These are phyloP conservation scores for Mycogone perniciosa DNA, from an alignment of 2,329 filamentous ascomycete species.

Conservation along the genomic window DNA sequence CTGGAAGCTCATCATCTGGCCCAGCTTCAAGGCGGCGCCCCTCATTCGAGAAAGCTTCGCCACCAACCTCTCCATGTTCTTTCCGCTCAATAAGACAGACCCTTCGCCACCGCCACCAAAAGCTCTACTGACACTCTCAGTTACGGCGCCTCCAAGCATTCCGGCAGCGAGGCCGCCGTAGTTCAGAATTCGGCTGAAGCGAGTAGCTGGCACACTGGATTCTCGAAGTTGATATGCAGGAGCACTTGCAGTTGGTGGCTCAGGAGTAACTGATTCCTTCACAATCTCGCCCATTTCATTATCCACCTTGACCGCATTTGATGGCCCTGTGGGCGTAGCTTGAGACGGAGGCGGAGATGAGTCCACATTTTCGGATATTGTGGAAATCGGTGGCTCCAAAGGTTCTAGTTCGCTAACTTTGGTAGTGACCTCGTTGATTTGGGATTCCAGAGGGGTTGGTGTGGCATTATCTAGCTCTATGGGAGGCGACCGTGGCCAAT, in stretches of 20 bases:
- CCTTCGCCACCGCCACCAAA: slow-evolving; percentile 62
- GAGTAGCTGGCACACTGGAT: slow-evolving; percentile 82
- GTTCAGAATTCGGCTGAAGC: slow-evolving; percentile 86
- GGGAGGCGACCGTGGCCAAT: slow-evolving; percentile 27
- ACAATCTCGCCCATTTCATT: slow-evolving; percentile 17
- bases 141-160: slow-evolving; percentile 89
- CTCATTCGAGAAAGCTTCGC: slow-evolving; percentile 92
- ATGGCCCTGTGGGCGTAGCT: neutral
- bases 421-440: neutral
- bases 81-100: slow-evolving; percentile 79
- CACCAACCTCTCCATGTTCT: slow-evolving; percentile 89
- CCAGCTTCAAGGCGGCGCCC: slow-evolving; percentile 91
- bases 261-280: slow-evolving; percentile 20
- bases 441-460: neutral
- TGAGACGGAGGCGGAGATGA: neutral
- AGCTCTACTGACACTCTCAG: slow-evolving; percentile 73
- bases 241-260: slow-evolving; percentile 12
- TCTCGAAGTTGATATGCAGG: slow-evolving; percentile 67
- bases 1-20: slow-evolving; percentile 98
- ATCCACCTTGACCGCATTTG: slow-evolving; percentile 3
- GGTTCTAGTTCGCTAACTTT: neutral
- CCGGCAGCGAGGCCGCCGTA: slow-evolving; percentile 89
- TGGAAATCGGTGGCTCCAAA: neutral
- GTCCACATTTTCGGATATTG: slow-evolving; percentile 3
- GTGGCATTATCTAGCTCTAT: slow-evolving; percentile 9